A percentile compares a stretch with the other conserved stretches of the same genome.
Evolutionary conservation across 1,284 basidiomycete species (phyloP).

Genomic region (Cryptococcus sp.): DNA sequence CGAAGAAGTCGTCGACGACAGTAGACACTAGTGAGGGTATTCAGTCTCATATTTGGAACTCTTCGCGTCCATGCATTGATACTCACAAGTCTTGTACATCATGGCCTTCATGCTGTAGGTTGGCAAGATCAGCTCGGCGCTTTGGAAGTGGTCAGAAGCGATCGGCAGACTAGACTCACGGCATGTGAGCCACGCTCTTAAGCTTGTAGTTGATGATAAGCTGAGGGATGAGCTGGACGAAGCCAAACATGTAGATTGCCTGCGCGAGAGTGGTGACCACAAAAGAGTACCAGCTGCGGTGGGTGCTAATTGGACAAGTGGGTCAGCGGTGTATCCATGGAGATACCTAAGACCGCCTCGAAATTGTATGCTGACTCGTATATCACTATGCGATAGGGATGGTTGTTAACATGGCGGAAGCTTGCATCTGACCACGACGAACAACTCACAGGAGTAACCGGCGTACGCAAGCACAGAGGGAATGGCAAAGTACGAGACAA

Average conservation of each 20-base stretch:
- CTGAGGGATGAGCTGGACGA: conserved; percentile 89
- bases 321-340: background rate
- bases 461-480: conserved; percentile 83
- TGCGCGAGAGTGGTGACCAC: conserved; percentile 63
- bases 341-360: background rate
- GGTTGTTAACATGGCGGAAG: background rate
- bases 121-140: conserved; percentile 2
- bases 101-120: conserved; percentile 77
- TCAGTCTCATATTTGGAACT: too few relatives aligned
- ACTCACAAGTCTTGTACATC: conserved; percentile 79
- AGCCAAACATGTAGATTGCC: conserved; percentile 75
- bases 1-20: conserved; percentile 81
- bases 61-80: too few relatives aligned
- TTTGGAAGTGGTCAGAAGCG: background rate
- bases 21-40: too few relatives aligned
- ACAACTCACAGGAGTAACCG: conserved; percentile 64
- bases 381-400: conserved; percentile 52
- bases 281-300: conserved; percentile 94
- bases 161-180: conserved; percentile 21
- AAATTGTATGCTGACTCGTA: conserved; percentile 55
- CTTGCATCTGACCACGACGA: background rate
- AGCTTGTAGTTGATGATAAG: conserved; percentile 90
- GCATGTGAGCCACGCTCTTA: conserved; percentile 59
- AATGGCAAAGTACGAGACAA: conserved; percentile 81
- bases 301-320: conserved; percentile 53